Conservation (phyloP, 2,329 filamentous ascomycete genomes). For the Pseudogymnoascus sp. region DNA sequence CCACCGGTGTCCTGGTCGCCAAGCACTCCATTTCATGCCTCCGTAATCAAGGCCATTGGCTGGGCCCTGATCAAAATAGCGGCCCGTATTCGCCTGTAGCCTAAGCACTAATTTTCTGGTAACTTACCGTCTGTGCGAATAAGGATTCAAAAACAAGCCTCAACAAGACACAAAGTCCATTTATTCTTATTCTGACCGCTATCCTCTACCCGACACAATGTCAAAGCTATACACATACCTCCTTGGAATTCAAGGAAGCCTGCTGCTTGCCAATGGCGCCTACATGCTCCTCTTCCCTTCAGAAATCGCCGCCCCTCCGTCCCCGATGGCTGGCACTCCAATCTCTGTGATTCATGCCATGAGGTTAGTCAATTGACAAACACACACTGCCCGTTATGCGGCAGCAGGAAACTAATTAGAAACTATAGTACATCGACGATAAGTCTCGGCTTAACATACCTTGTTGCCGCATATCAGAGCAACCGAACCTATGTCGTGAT, state of each 20-base stretch:
- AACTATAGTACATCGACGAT: neutral
- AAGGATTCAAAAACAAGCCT: neutral
- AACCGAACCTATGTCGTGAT: neutral
- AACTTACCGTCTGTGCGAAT: neutral
- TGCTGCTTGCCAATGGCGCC: neutral
- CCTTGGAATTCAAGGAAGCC: neutral
- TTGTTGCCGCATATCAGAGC: neutral
- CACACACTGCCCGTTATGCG: neutral
- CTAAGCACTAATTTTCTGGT: neutral
- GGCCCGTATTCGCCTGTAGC: neutral
- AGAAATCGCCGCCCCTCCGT: neutral
- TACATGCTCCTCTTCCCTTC: neutral
- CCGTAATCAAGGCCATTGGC: no score
- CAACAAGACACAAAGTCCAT: neutral
- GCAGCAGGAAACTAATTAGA: neutral
- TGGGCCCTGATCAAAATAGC: neutral
- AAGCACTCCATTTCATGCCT: no score
- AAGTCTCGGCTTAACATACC: neutral
- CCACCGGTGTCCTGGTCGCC: no score
- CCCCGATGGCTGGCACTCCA: neutral
- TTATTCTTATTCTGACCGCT: neutral
- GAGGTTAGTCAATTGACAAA: neutral
- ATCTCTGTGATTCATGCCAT: neutral
- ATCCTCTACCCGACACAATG: neutral
- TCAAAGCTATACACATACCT: neutral